Percentiles rank a stretch among this genome's conserved stretches.
These are phyloP conservation scores for Tylopilus balloui DNA, from an alignment of 768 basidiomycete species.

Conservation along the genomic window DNA sequence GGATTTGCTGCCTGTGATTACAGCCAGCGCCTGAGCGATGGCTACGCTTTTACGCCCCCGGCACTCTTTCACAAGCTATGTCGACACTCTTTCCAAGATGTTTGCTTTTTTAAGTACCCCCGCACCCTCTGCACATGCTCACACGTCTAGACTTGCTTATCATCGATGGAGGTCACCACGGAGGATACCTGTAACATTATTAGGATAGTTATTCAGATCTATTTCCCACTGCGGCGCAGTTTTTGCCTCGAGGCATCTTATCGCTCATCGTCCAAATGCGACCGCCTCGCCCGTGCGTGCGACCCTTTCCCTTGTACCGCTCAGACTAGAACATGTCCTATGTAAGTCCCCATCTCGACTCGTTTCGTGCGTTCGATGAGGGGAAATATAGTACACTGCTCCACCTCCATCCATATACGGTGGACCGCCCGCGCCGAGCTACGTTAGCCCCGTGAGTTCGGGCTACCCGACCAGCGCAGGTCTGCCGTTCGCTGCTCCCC, in stretches of 20 bases:
- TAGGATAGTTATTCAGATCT: slow-evolving; percentile 24
- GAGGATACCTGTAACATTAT: slow-evolving; percentile 36
- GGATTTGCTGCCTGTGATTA: slow-evolving; percentile 34
- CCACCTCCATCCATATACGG: slow-evolving; percentile 13
- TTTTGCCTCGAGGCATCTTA: background rate
- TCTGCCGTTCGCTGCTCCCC: slow-evolving; percentile 15
- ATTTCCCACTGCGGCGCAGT: background rate
- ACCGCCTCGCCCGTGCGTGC: too few species aligned
- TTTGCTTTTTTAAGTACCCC: background rate
- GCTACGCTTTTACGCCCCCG: background rate
- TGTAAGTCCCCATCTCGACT: background rate
- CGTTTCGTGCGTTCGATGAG: background rate
- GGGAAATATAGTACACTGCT: background rate
- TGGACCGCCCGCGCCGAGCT: background rate
- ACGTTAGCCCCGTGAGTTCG: background rate
- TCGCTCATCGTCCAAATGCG: background rate
- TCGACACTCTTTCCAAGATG: background rate
- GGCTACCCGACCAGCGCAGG: background rate
- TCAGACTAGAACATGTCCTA: background rate
- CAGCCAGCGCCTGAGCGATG: slow-evolving; percentile 30
- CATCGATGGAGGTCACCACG: background rate
- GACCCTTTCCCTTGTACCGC: background rate
- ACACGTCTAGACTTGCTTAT: slow-evolving; percentile 17
- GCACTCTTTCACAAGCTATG: slow-evolving; percentile 1
- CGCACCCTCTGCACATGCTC: background rate